These are phyloP conservation scores for Deinandra increscens DNA, from an alignment of 129 eudicot genomes.

Conservation along the genomic window DNA sequence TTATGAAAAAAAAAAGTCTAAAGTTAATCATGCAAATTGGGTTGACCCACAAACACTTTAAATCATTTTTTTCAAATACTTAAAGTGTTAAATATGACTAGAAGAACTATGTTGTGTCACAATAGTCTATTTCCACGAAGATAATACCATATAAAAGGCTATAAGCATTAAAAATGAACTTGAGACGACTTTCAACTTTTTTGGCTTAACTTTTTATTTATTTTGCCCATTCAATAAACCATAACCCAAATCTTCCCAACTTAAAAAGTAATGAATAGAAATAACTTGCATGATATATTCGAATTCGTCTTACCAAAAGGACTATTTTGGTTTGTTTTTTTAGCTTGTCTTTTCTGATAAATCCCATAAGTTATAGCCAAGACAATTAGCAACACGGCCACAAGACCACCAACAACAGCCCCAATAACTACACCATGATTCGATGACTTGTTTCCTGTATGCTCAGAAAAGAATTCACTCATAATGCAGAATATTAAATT, in stretches of 20 bases:
- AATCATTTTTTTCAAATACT: neutral
- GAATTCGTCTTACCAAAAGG: slow-evolving; percentile 62
- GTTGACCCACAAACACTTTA: neutral
- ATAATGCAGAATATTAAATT: neutral
- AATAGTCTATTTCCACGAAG: neutral
- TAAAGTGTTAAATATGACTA: neutral
- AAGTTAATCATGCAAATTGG: neutral
- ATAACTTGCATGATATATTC: too few species aligned
- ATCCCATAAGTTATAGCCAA: slow-evolving; percentile 55
- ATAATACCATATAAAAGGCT: too few species aligned
- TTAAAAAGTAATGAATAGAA: too few species aligned
- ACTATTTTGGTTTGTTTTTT: slow-evolving; percentile 39
- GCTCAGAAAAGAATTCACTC: slow-evolving; percentile 4
- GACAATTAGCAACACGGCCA: slow-evolving; percentile 49
- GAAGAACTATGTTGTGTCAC: neutral
- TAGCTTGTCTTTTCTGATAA: slow-evolving; percentile 53
- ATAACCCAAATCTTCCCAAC: too few species aligned
- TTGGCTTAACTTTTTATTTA: neutral
- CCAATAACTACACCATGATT: slow-evolving; percentile 55
- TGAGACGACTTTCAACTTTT: neutral
- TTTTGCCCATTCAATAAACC: too few species aligned
- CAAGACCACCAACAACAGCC: slow-evolving; percentile 47
- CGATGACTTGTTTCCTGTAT: slow-evolving; percentile 47
- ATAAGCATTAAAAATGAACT: neutral
- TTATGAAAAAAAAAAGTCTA: too few species aligned